phyloP scores from a whole-genome alignment of 805 yeast species.

The Lipomyces lipofer region DNA sequence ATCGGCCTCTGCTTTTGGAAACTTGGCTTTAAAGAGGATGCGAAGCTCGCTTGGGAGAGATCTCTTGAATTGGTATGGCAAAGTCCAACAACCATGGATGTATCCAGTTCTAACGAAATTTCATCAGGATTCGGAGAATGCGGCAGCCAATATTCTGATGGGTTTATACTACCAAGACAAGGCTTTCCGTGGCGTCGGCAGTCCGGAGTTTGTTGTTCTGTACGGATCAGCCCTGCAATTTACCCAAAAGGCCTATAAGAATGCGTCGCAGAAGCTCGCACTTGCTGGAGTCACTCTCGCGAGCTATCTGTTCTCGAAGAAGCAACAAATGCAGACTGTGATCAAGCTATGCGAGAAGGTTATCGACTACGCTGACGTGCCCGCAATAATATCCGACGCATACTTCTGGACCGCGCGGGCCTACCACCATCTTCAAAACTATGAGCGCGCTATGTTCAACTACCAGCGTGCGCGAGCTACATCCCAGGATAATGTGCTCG shows the following conservation, averaged over 20 bases:
- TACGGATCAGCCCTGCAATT: conserved; percentile 60
- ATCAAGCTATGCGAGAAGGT: conserved; percentile 57
- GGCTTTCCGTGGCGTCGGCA: conserved; percentile 55
- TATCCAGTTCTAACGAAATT: neutral
- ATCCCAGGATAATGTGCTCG: conserved; percentile 60
- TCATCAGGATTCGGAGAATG: conserved; percentile 51
- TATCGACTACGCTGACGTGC: conserved; percentile 43
- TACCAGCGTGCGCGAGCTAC: conserved; percentile 71
- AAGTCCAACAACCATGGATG: neutral
- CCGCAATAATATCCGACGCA: conserved; percentile 58
- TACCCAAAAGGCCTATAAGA: conserved; percentile 43
- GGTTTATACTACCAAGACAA: conserved; percentile 68
- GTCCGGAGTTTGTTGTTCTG: conserved; percentile 56
- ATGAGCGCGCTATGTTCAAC: conserved; percentile 65
- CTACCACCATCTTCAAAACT: conserved; percentile 59
- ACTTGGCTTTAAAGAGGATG: conserved; percentile 73
- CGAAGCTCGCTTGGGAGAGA: conserved; percentile 80
- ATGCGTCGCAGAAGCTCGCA: conserved; percentile 51
- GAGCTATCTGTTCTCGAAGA: conserved; percentile 68
- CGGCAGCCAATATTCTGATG: conserved; percentile 63
- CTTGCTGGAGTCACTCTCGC: conserved; percentile 62
- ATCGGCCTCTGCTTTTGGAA: conserved; percentile 94
- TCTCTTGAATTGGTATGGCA: conserved; percentile 53
- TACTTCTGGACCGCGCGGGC: conserved; percentile 86
- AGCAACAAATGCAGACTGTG: conserved; percentile 54